phyloP scores from a whole-genome alignment of 2,329 filamentous ascomycete genomes.

The Thelonectria olida region DNA sequence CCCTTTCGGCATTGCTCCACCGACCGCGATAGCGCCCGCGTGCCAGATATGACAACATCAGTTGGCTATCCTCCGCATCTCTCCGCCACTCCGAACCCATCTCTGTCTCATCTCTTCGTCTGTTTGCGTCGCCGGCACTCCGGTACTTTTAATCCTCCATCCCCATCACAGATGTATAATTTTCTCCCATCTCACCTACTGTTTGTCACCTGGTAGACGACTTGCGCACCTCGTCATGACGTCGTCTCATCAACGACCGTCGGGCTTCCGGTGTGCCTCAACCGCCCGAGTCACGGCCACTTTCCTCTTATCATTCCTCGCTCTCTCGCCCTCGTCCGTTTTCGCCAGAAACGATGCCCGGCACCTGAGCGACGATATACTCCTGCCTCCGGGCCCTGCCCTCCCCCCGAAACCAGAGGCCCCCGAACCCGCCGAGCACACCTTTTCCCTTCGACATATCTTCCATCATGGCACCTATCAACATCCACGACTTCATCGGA shows the following conservation, averaged over 20 bases:
- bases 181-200: not conserved
- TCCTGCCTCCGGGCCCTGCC: slow-evolving; percentile 52
- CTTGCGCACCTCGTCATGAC: slow-evolving; percentile 32
- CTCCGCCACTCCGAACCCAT: slow-evolving; percentile 26
- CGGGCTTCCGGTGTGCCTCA: slow-evolving; percentile 57
- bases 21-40: slow-evolving; percentile 34
- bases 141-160: slow-evolving; percentile 1
- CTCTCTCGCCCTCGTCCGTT: slow-evolving; percentile 59
- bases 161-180: not conserved
- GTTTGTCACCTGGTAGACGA: slow-evolving; percentile 12
- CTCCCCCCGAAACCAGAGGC: slow-evolving; percentile 54
- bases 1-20: slow-evolving; percentile 28
- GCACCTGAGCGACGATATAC: slow-evolving; percentile 52
- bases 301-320: slow-evolving; percentile 73
- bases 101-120: slow-evolving; percentile 18
- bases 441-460: slow-evolving; percentile 83
- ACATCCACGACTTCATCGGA: slow-evolving; percentile 80
- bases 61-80: slow-evolving; percentile 33
- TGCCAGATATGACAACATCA: slow-evolving; percentile 41
- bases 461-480: slow-evolving; percentile 89
- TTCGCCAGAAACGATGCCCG: slow-evolving; percentile 46
- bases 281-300: slow-evolving; percentile 70
- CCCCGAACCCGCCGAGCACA: slow-evolving; percentile 62
- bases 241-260: slow-evolving; percentile 26
- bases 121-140: slow-evolving; percentile 19